Percentiles rank a stretch among this genome's conserved stretches.
Evolutionary conservation across 371 early-diverging fungal species (phyloP).

Genomic region (Mortierella sp.): DNA sequence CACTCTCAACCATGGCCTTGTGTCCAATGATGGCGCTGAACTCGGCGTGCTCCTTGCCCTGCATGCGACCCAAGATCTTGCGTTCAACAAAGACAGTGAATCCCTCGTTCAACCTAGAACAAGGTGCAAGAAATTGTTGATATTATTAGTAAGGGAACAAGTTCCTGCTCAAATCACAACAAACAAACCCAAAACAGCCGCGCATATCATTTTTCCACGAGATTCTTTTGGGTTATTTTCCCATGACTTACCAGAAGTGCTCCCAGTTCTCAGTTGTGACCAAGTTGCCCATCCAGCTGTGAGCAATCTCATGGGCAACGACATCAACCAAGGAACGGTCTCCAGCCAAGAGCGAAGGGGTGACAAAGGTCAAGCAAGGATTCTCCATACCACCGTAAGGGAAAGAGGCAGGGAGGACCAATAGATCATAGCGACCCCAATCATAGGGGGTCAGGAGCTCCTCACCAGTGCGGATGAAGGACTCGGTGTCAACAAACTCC

Average conservation of each 20-base stretch:
- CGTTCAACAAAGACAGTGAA: conserved; percentile 97
- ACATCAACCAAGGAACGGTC: conserved; percentile 97
- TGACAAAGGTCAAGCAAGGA: conserved; percentile 93
- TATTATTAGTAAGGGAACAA: background rate
- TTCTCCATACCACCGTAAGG: conserved; percentile 99
- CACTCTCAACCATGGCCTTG: conserved; percentile 81
- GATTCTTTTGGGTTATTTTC: background rate
- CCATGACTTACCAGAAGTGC: conserved; percentile 54
- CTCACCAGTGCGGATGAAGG: conserved; percentile 89
- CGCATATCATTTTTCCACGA: background rate
- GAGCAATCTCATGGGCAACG: conserved; percentile 98
- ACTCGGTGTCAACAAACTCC: conserved; percentile 96
- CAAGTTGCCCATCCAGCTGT: conserved; percentile 98
- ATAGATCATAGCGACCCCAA: conserved; percentile 97
- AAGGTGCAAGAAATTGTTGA: conserved; percentile 60
- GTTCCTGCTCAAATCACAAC: background rate
- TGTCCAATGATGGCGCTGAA: conserved; percentile 92
- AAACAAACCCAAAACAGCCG: background rate
- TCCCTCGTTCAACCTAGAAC: conserved; percentile 95
- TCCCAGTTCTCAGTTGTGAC: conserved; percentile 94
- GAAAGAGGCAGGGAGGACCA: conserved; percentile 83
- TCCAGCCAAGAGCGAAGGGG: conserved; percentile 92
- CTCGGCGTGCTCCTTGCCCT: conserved; percentile 88
- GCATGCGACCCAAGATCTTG: conserved; percentile 88
- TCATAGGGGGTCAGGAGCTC: conserved; percentile 90